Evolutionary conservation across 495 filamentous ascomycete species (phyloP).

Genomic region (Glarea lozoyensis): DNA sequence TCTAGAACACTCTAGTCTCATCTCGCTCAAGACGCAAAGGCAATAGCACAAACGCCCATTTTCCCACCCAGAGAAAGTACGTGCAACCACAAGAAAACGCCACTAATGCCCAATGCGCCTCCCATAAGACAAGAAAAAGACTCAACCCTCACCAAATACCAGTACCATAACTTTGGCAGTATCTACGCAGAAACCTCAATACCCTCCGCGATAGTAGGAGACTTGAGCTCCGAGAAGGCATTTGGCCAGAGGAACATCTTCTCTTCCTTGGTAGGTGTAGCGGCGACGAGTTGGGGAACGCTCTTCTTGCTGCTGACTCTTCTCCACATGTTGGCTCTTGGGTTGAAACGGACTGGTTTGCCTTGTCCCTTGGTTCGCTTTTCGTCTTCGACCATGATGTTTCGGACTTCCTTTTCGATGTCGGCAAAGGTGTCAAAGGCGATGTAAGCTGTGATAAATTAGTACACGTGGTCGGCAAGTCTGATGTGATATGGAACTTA

Average conservation of each 20-base stretch:
- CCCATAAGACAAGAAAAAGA: not conserved
- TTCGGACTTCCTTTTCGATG: conserved; percentile 54
- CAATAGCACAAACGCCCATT: too few species aligned
- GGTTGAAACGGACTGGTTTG: conserved; percentile 56
- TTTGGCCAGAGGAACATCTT: conserved; percentile 62
- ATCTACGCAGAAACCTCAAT: conserved; percentile 4
- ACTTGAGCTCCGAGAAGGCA: conserved; percentile 39
- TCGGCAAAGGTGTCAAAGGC: conserved; percentile 61
- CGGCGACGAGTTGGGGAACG: conserved; percentile 45
- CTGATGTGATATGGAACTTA: too few species aligned
- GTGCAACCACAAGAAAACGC: not conserved
- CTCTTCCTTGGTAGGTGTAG: conserved; percentile 49
- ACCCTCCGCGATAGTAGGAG: conserved; percentile 12
- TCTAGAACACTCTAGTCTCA: not conserved
- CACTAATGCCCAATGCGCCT: not conserved
- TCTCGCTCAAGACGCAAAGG: too few species aligned
- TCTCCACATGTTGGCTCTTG: conserved; percentile 64
- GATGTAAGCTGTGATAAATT: too few species aligned
- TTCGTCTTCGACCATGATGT: conserved; percentile 51
- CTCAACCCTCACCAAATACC: too few species aligned
- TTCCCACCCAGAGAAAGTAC: too few species aligned
- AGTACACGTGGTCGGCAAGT: too few species aligned
- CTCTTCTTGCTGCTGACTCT: conserved; percentile 46
- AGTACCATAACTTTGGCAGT: too few species aligned
- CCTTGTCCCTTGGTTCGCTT: conserved; percentile 56